Percentiles rank a stretch among this genome's conserved stretches.
Evolutionary conservation across 257 asterid genomes (phyloP).

Genomic region (Lantana camara): DNA sequence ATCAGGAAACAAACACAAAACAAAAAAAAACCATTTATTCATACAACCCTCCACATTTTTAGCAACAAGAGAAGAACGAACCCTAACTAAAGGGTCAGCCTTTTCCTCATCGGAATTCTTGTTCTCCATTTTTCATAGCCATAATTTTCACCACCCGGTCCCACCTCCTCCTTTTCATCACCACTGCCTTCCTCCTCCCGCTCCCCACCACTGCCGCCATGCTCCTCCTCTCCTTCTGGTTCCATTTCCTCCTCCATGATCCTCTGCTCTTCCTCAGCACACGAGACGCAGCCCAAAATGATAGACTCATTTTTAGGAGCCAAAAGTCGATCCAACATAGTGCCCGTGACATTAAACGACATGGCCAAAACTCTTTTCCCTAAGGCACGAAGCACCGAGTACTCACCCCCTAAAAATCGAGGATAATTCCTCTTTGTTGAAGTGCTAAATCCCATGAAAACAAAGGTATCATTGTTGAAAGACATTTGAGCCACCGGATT

Average conservation of each 20-base stretch:
- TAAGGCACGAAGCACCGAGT: conserved; percentile 58
- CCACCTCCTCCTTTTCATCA: conserved; percentile 10
- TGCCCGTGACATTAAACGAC: conserved; percentile 45
- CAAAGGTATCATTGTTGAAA: conserved; percentile 66
- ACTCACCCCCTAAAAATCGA: conserved; percentile 68
- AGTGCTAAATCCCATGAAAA: conserved; percentile 69
- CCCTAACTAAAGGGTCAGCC: too few species aligned
- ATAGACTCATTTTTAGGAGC: conserved; percentile 46
- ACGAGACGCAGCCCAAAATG: conserved; percentile 64
- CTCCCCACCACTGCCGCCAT: conserved; percentile 39
- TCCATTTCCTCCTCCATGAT: conserved; percentile 54
- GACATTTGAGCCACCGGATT: conserved; percentile 87
- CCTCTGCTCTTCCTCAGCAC: conserved; percentile 80
- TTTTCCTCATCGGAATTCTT: too few species aligned
- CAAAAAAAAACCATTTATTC: too few species aligned
- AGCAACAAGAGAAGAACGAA: too few species aligned
- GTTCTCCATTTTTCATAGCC: too few species aligned
- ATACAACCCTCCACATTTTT: too few species aligned
- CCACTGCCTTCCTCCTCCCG: conserved; percentile 33
- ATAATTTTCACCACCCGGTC: conserved; percentile 26
- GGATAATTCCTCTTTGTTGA: conserved; percentile 57
- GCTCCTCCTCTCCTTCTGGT: conserved; percentile 41
- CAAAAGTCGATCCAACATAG: conserved; percentile 50
- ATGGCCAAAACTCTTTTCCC: conserved; percentile 49
- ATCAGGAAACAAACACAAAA: too few species aligned